These are phyloP conservation scores for Puccinellia tenuiflora DNA, from an alignment of 176 grass and related monocot genomes.

Conservation along the genomic window DNA sequence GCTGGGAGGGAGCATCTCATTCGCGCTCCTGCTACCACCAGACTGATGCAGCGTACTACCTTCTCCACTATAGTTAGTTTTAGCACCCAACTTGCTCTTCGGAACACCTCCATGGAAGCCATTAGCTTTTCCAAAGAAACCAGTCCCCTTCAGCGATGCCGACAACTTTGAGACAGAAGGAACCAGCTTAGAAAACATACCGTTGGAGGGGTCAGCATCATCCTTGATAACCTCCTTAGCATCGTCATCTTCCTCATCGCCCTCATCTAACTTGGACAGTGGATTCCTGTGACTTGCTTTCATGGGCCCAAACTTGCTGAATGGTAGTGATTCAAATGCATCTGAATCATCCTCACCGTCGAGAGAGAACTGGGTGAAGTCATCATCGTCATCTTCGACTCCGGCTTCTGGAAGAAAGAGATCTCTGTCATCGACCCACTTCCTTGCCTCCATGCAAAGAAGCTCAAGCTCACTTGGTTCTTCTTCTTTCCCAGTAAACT, in stretches of 20 bases:
- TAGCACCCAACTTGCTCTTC: constrained; percentile 49
- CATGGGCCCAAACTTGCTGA: constrained; percentile 51
- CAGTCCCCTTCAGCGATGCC: constrained; percentile 54
- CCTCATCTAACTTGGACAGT: constrained; percentile 65
- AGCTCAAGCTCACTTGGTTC: constrained; percentile 89
- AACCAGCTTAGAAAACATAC: constrained; percentile 14
- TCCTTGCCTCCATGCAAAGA: constrained; percentile 75
- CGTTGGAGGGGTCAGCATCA: constrained; percentile 22
- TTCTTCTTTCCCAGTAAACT: constrained; percentile 79
- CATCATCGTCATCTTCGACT: constrained; percentile 62
- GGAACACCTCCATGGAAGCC: constrained; percentile 17
- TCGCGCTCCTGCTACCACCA: constrained; percentile 70
- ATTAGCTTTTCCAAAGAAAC: constrained; percentile 44
- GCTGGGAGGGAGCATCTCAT: constrained; percentile 63
- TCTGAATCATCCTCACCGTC: constrained; percentile 53
- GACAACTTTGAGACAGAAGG: constrained; percentile 54
- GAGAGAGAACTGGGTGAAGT: constrained; percentile 63
- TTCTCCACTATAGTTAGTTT: constrained; percentile 52
- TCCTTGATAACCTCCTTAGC: constrained; percentile 1
- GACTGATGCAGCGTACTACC: constrained; percentile 43
- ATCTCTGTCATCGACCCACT: constrained; percentile 54
- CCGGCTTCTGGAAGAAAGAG: constrained; percentile 46
- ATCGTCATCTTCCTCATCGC: constrained; percentile 55
- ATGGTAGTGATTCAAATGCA: constrained; percentile 36
- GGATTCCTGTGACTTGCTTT: constrained; percentile 48